phyloP scores from a whole-genome alignment of 164 flowering plant genomes.

The Euptelea pleiosperma region DNA sequence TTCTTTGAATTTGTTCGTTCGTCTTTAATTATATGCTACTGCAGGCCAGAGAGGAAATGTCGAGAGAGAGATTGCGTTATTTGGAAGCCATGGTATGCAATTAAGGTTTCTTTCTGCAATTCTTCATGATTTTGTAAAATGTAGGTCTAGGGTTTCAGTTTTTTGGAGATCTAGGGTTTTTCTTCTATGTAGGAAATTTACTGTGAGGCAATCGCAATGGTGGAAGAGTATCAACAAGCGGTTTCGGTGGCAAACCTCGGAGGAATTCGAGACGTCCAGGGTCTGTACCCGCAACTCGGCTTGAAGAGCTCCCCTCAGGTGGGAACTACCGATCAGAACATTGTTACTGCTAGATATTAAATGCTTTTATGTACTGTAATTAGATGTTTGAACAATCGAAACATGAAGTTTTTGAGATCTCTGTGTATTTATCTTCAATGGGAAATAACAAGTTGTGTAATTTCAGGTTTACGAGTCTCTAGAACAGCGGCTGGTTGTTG shows the following conservation, averaged over 20 bases:
- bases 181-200: conserved; percentile 56
- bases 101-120: not conserved
- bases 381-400: no score
- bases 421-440: no score
- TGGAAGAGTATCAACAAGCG: conserved; percentile 89
- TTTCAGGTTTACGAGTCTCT: conserved; percentile 78
- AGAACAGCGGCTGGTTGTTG: conserved; percentile 74
- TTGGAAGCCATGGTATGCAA: conserved; percentile 80
- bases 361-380: no score
- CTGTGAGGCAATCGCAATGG: conserved; percentile 76
- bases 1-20: not conserved
- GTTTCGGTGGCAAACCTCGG: conserved; percentile 59
- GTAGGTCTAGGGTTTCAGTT: not conserved
- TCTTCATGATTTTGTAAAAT: not conserved
- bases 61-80: conserved; percentile 79
- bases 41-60: conserved; percentile 98
- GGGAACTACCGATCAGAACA: no score
- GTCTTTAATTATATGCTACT: conserved; percentile 13
- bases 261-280: conserved; percentile 62
- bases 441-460: no score
- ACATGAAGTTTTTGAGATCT: no score
- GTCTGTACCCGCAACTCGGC: conserved; percentile 61
- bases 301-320: conserved; percentile 81
- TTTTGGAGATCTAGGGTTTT: not conserved
- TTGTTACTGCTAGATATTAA: no score